These are phyloP conservation scores for Osmozyma mogii DNA, from an alignment of 805 yeast genomes.

Conservation along the genomic window DNA sequence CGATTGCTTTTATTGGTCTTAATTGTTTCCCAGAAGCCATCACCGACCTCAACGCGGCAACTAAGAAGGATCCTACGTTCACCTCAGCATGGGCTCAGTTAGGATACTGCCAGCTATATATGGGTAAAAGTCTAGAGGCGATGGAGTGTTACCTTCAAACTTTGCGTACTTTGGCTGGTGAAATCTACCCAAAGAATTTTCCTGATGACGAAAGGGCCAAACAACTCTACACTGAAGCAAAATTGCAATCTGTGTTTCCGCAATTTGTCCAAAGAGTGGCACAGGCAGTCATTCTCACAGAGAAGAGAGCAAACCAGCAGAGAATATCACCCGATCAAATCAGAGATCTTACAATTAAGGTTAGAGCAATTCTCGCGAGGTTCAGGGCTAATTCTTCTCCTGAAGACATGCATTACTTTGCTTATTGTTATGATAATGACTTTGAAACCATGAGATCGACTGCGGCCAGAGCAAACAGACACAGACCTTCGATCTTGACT, in stretches of 20 bases:
- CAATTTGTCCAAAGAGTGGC: conserved; percentile 30
- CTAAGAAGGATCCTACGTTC: conserved; percentile 22
- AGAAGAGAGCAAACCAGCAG: conserved; percentile 32
- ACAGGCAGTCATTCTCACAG: conserved; percentile 27
- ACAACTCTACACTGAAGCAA: conserved; percentile 15
- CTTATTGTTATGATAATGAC: conserved; percentile 19
- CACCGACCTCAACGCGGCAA: conserved; percentile 26
- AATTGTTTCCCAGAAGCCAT: conserved; percentile 35
- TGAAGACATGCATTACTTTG: conserved; percentile 20
- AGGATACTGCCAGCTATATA: conserved; percentile 35
- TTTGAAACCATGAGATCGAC: conserved; percentile 17
- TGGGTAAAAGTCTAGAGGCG: conserved; percentile 29
- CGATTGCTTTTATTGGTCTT: conserved; percentile 34
- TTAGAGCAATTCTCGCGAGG: conserved; percentile 19
- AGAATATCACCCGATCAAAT: conserved; percentile 19
- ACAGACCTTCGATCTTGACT: conserved; percentile 28
- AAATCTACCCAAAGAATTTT: conserved; percentile 19
- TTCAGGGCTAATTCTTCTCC: conserved; percentile 17
- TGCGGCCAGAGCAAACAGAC: conserved; percentile 23
- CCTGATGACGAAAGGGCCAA: conserved; percentile 9
- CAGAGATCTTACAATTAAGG: conserved; percentile 15
- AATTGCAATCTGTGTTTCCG: conserved; percentile 22
- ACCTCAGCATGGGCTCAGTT: conserved; percentile 38
- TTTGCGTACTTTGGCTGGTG: conserved; percentile 22
- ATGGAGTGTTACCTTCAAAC: conserved; percentile 27